phyloP scores from a whole-genome alignment of 2,329 filamentous ascomycete genomes.

The Xylaria sp. region DNA sequence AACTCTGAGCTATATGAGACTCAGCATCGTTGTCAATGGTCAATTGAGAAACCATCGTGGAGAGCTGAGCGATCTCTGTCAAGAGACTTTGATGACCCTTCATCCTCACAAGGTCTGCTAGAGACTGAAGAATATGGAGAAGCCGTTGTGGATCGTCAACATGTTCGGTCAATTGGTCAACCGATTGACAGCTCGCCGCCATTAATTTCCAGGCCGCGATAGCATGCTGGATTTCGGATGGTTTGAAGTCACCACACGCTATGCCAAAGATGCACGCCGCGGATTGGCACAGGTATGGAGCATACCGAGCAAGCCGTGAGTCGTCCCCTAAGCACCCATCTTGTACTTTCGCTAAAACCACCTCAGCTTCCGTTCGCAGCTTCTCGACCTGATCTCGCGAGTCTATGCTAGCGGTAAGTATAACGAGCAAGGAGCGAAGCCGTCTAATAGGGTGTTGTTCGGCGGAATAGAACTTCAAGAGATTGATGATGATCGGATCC shows the following conservation, averaged over 20 bases:
- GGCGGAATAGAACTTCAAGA: conserved; percentile 62
- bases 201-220: conserved; percentile 60
- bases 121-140: conserved; percentile 61
- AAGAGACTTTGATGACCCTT: conserved; percentile 61
- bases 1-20: conserved; percentile 58
- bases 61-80: conserved; percentile 60
- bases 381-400: conserved; percentile 54
- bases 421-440: conserved; percentile 61
- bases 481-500: conserved; percentile 58
- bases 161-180: conserved; percentile 55
- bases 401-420: conserved; percentile 63
- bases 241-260: conserved; percentile 52
- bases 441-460: conserved; percentile 65
- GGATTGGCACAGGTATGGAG: conserved; percentile 62
- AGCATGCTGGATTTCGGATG: conserved; percentile 51
- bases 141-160: conserved; percentile 64
- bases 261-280: conserved; percentile 59
- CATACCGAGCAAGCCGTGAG: conserved; percentile 55
- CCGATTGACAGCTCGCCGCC: conserved; percentile 53
- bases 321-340: conserved; percentile 59
- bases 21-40: conserved; percentile 50
- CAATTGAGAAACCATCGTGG: conserved; percentile 56
- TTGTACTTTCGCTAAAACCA: conserved; percentile 52
- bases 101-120: conserved; percentile 64
- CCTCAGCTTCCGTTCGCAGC: conserved; percentile 55